Evolutionary conservation across 441 rosid genomes (phyloP).

Genomic region (Adansonia gregorii): DNA sequence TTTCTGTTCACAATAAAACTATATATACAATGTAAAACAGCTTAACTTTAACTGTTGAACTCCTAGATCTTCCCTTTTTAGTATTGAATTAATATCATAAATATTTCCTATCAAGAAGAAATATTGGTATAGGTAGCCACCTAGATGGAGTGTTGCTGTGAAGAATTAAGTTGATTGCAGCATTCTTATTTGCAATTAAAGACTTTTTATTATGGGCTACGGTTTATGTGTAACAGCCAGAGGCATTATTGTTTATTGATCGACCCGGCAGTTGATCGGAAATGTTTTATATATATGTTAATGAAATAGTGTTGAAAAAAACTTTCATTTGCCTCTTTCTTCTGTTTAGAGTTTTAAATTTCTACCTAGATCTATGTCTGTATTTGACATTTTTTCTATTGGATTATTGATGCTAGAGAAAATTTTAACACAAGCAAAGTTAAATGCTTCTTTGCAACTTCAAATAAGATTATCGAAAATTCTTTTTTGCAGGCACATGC

Average conservation of each 20-base stretch:
- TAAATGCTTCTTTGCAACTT: too few relatives aligned
- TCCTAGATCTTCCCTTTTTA: slow-evolving; percentile 29
- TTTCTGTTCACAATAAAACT: slow-evolving; percentile 51
- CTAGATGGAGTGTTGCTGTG: slow-evolving; percentile 19
- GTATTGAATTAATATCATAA: slow-evolving; percentile 29
- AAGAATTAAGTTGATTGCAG: slow-evolving; percentile 23
- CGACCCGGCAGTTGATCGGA: slow-evolving; percentile 25
- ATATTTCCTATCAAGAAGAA: too few relatives aligned
- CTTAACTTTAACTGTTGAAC: slow-evolving; percentile 34
- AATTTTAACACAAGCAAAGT: too few relatives aligned
- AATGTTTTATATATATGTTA: slow-evolving; percentile 18
- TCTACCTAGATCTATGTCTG: background rate
- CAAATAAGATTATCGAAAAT: too few relatives aligned
- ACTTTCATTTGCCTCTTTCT: background rate
- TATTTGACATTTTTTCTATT: too few relatives aligned
- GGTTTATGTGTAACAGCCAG: slow-evolving; percentile 19
- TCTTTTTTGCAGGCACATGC: background rate
- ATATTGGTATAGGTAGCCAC: background rate
- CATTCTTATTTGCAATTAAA: slow-evolving; percentile 10
- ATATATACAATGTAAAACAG: background rate
- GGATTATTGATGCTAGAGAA: background rate
- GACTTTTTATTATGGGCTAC: background rate
- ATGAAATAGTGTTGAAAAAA: slow-evolving; percentile 27
- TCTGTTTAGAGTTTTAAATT: background rate
- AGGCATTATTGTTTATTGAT: slow-evolving; percentile 18